Evolutionary conservation across 345 rosid genomes (phyloP).

Genomic region (Rhizophora apiculata): DNA sequence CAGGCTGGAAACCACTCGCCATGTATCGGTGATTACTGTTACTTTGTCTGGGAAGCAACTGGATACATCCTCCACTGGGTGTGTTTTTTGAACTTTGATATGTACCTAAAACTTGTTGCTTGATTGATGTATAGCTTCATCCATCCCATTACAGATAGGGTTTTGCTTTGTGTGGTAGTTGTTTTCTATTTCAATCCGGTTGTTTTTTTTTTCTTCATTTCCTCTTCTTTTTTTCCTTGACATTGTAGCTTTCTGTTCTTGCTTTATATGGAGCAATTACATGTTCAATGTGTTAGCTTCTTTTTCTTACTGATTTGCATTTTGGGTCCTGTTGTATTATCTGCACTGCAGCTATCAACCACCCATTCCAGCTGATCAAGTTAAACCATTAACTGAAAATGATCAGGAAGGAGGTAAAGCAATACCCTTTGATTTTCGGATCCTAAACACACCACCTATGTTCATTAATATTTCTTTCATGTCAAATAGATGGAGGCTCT

Average conservation of each 20-base stretch:
- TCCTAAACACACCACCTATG: neutral
- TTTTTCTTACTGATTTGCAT: neutral
- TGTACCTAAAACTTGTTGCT: neutral
- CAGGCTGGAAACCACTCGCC: slow-evolving; percentile 39
- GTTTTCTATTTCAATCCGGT: too few species aligned
- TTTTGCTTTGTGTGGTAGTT: too few species aligned
- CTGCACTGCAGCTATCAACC: slow-evolving; percentile 25
- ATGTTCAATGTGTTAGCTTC: too few species aligned
- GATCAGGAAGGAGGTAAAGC: slow-evolving; percentile 29
- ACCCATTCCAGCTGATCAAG: slow-evolving; percentile 37
- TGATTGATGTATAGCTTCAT: neutral
- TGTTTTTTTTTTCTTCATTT: too few species aligned
- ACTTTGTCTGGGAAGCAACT: slow-evolving; percentile 31
- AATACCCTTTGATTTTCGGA: neutral
- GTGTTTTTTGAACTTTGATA: neutral
- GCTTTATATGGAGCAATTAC: too few species aligned
- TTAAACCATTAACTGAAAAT: slow-evolving; percentile 27
- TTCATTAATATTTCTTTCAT: neutral
- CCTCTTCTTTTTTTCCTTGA: too few species aligned
- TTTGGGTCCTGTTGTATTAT: neutral
- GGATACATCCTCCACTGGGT: slow-evolving; percentile 31
- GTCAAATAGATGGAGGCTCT: slow-evolving; percentile 22
- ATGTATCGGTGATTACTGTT: slow-evolving; percentile 34
- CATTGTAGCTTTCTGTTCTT: too few species aligned
- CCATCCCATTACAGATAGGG: neutral